phyloP scores from a whole-genome alignment of 371 early-diverging fungal species.

The Chytridium lagenaria region DNA sequence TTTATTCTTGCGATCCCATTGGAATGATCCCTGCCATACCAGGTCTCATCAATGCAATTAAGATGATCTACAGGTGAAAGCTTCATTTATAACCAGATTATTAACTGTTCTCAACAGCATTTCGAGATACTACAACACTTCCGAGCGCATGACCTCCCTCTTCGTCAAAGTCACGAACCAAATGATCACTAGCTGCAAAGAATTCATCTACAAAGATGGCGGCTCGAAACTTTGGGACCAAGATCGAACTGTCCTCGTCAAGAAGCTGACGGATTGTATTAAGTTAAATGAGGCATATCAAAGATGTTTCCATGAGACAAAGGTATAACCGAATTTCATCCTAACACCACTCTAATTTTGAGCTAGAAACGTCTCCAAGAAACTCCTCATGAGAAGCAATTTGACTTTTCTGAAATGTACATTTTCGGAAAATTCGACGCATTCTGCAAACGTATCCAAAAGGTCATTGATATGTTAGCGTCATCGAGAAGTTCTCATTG shows the following conservation, averaged over 20 bases:
- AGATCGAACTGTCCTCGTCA: conserved; percentile 56
- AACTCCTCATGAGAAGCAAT: conserved; percentile 65
- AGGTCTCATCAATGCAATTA: conserved; percentile 68
- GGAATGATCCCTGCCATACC: conserved; percentile 68
- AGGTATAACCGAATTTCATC: conserved; percentile 40
- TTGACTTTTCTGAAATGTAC: conserved; percentile 74
- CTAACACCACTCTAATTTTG: neutral
- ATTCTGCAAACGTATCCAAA: conserved; percentile 68
- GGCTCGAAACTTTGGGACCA: conserved; percentile 69
- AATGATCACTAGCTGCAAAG: conserved; percentile 71
- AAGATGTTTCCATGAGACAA: conserved; percentile 64
- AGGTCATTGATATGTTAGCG: conserved; percentile 68
- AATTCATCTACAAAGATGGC: conserved; percentile 65
- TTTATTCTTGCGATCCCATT: conserved; percentile 64
- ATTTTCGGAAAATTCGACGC: conserved; percentile 72
- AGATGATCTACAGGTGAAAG: conserved; percentile 64
- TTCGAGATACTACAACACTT: conserved; percentile 70
- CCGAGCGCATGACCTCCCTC: conserved; percentile 69
- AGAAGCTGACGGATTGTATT: conserved; percentile 59
- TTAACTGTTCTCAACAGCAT: conserved; percentile 44
- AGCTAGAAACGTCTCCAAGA: conserved; percentile 62
- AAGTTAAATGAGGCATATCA: conserved; percentile 68
- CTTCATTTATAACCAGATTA: neutral
- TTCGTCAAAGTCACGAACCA: conserved; percentile 72
- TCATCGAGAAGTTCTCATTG: conserved; percentile 65